Percentiles rank a stretch among this genome's conserved stretches.
Evolutionary conservation across 176 grass and related monocot genomes (phyloP).

Genomic region (Neostapfia colusana): DNA sequence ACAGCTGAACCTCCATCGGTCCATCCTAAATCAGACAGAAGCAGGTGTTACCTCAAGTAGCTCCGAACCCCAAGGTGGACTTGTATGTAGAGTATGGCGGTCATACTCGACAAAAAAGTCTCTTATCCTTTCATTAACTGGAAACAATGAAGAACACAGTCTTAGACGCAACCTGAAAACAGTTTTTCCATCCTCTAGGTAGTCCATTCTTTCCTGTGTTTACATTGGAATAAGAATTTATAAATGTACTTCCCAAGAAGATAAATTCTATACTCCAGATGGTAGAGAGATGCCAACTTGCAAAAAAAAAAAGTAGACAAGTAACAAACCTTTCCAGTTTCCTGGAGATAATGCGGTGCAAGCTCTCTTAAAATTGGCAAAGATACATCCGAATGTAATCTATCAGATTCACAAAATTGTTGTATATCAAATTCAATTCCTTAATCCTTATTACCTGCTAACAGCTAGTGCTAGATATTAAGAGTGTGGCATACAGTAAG

Average conservation of each 20-base stretch:
- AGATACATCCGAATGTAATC: constrained; percentile 92
- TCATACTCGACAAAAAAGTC: constrained; percentile 98
- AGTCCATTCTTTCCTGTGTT: constrained; percentile 85
- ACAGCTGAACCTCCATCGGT: constrained; percentile 31
- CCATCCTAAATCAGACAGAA: constrained; percentile 24
- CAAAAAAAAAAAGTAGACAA: background rate
- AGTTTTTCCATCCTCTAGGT: constrained; percentile 93
- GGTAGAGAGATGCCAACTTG: background rate
- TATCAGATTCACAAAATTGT: constrained; percentile 41
- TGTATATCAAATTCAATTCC: constrained; percentile 35
- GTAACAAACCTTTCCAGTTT: constrained; percentile 81
- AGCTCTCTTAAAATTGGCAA: constrained; percentile 94
- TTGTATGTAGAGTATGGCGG: constrained; percentile 91
- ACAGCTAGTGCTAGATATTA: constrained; percentile 4
- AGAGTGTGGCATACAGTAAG: constrained; percentile 21
- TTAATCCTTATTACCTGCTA: constrained; percentile 7
- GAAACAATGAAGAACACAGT: constrained; percentile 88
- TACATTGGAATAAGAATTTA: constrained; percentile 16
- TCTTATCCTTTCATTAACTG: constrained; percentile 93
- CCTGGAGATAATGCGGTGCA: constrained; percentile 90
- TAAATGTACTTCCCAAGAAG: constrained; percentile 17
- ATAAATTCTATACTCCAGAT: constrained; percentile 20
- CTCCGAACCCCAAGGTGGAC: constrained; percentile 98
- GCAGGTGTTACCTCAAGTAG: constrained; percentile 82
- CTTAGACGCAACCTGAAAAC: constrained; percentile 82